Percentiles rank a stretch among this genome's conserved stretches.
phyloP scores from a whole-genome alignment of 2,329 filamentous ascomycete species.

The Apiospora hydei region DNA sequence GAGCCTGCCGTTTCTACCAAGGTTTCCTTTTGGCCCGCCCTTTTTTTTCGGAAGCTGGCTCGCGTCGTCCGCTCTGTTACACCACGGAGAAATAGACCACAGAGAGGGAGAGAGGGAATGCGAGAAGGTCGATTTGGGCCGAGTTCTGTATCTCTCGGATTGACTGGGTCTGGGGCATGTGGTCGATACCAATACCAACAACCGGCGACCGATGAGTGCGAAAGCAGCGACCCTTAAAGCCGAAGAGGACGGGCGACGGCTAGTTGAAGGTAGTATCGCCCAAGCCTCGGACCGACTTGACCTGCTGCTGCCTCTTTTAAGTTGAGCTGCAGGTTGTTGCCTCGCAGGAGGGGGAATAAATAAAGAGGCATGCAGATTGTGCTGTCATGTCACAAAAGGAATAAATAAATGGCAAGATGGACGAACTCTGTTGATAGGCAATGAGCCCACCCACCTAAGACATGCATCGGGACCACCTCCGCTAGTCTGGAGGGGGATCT shows the following conservation, averaged over 20 bases:
- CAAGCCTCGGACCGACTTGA: slow-evolving; percentile 17
- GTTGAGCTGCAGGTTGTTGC: slow-evolving; percentile 4
- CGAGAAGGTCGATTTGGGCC: background rate
- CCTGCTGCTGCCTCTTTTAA: slow-evolving; percentile 3
- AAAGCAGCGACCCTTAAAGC: background rate
- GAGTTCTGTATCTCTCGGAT: background rate
- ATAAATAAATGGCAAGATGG: slow-evolving; percentile 2
- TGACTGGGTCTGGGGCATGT: background rate
- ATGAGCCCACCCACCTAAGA: slow-evolving; percentile 11
- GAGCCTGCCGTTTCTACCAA: background rate
- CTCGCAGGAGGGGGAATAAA: background rate
- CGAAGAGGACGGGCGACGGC: background rate
- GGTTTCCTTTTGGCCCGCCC: background rate
- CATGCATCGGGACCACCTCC: slow-evolving; percentile 16
- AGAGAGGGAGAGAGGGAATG: background rate
- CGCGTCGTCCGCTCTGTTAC: background rate
- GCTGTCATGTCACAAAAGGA: background rate
- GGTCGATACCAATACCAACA: background rate
- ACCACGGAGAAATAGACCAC: background rate
- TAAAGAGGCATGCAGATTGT: background rate
- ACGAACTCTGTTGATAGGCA: slow-evolving; percentile 4
- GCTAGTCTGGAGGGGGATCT: slow-evolving; percentile 1
- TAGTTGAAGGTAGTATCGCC: background rate
- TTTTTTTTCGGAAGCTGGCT: background rate
- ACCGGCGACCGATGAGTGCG: too few relatives aligned